Evolutionary conservation across 1,284 basidiomycete species (phyloP).

Genomic region (Inonotus hispidus): DNA sequence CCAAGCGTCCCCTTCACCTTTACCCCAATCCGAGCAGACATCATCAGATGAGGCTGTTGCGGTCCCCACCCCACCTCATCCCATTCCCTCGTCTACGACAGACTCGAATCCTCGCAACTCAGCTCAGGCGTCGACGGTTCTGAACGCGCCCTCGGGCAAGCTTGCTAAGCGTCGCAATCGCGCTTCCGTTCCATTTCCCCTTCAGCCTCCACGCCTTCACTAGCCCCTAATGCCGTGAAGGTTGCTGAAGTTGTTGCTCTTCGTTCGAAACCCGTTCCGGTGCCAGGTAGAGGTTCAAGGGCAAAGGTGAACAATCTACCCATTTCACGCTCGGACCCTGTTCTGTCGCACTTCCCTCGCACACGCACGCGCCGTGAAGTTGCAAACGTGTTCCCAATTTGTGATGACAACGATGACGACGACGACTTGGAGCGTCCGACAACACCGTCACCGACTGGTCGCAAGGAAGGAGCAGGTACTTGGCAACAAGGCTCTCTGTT

Average conservation of each 20-base stretch:
- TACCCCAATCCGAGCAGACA: constrained; percentile 13
- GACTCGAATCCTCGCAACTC: neutral
- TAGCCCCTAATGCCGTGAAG: neutral
- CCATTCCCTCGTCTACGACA: neutral
- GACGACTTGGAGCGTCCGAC: constrained; percentile 10
- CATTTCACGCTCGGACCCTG: constrained; percentile 14
- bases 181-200: constrained; percentile 9
- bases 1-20: constrained; percentile 18
- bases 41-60: constrained; percentile 9
- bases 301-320: constrained; percentile 2
- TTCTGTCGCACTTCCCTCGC: constrained; percentile 7
- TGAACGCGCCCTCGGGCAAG: constrained; percentile 14
- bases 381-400: constrained; percentile 12
- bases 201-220: constrained; percentile 6
- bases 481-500: constrained; percentile 5
- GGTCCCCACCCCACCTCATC: neutral
- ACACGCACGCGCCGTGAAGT: neutral
- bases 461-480: neutral
- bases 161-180: constrained; percentile 19
- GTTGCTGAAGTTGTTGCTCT: neutral
- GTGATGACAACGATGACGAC: constrained; percentile 16
- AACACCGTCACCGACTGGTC: constrained; percentile 10
- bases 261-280: constrained; percentile 7
- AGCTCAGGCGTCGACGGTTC: neutral
- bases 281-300: neutral